Base-by-base conservation (phyloP, 2,329 filamentous ascomycete genomes). In the Colletotrichum sp. region DNA sequence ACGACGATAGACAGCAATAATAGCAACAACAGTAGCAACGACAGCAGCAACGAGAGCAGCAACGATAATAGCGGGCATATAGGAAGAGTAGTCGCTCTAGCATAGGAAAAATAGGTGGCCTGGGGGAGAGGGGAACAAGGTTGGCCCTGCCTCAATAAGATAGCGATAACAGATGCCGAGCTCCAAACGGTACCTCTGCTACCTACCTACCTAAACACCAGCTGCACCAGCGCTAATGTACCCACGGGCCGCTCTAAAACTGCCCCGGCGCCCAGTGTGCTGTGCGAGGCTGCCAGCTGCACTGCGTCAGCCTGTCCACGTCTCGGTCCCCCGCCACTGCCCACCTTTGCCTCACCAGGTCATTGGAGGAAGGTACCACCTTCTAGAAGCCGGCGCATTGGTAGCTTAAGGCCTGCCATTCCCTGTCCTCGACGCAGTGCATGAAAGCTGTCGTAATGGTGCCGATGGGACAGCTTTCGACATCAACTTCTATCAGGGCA, bases 301-400 rank as follows among this genome's bases (percentile, higher is more conserved):
- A 18, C 58, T 76, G 74, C 74, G 74, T 76, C 74, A 76, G 74
- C 74, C 70, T 73, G 64, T 52, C 71, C 24, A 64, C 73, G 63
- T 75, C 28, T 71, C 48, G 21, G n/a, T 48, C 16, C 71, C 68
- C 73, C 73, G 70, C 73, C 71, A 69, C 70, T 48, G 30, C 61
- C 72, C 72, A 72, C 61, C 68, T 63, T 67, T 68, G 26, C 67
- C 67, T 70, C 57, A 52, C 55, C 36, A 32, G 32, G 24, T 48
- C n/a, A 63, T 63, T 34, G 52, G 43, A 52, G 38, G 38, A n/a
- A 34, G 55, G 52, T 24, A 10, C 48, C 65, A 58, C 52, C 32
- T 70, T 52, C 67, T 70, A 72, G 61, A 68, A 68, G 66, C 66
- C 60, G 21, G 26, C 68, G 61, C 72, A 67, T 72, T 8, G 34